A percentile compares a stretch with the other conserved stretches of the same genome.
These are phyloP conservation scores for Vicia faba DNA, from an alignment of 306 rosid genomes.

Conservation along the genomic window DNA sequence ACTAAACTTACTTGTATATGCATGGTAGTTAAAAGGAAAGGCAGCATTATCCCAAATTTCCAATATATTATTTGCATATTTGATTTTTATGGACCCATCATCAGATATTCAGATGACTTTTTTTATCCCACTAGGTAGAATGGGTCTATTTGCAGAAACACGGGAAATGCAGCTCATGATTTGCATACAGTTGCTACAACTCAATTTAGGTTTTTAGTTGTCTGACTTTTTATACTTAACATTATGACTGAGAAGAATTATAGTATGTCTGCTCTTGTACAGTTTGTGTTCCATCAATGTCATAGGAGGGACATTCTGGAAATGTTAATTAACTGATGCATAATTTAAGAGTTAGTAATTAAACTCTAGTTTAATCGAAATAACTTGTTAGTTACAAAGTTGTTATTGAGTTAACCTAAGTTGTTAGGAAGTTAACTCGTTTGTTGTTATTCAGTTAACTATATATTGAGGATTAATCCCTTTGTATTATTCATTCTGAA, in stretches of 20 bases:
- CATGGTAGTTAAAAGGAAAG: not conserved
- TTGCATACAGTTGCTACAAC: not conserved
- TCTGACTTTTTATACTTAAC: slow-evolving; percentile 5
- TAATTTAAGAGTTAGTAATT: not conserved
- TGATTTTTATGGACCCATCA: not conserved
- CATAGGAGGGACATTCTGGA: slow-evolving; percentile 3
- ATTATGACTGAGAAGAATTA: not conserved
- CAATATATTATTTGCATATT: slow-evolving; percentile 15
- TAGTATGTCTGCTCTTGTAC: slow-evolving; percentile 12
- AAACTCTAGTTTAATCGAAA: not conserved
- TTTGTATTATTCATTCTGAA: not conserved
- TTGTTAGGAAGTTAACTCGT: not conserved
- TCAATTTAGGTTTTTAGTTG: slow-evolving; percentile 6
- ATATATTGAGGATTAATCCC: no score
- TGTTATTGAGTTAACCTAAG: not conserved
- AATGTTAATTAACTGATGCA: slow-evolving; percentile 1
- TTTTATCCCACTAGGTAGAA: slow-evolving; percentile 26
- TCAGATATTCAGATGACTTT: not conserved
- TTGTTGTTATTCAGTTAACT: not conserved
- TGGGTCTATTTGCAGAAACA: not conserved
- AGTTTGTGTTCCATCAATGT: slow-evolving; percentile 22
- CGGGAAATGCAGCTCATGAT: not conserved
- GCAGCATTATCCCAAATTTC: not conserved
- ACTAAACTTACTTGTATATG: not conserved
- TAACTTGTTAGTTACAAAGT: not conserved